Conservation (phyloP, 1,284 basidiomycete genomes). For the Austroboletus olivaceoglutinosus region DNA sequence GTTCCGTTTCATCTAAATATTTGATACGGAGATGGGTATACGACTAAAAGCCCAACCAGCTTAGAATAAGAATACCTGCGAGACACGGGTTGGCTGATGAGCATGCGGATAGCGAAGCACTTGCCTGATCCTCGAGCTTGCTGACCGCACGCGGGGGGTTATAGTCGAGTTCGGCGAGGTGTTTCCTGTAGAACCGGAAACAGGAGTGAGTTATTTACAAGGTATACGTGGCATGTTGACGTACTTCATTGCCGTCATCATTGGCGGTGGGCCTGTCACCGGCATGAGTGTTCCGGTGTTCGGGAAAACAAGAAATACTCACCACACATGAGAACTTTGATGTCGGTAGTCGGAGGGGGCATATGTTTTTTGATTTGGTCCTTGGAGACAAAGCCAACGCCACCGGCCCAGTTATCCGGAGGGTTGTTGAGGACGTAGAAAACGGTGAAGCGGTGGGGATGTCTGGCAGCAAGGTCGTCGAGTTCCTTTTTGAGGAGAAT, state of each 20-base stretch:
- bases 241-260: conserved; percentile 96
- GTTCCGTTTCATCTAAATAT: not conserved
- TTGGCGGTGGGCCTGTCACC: conserved; percentile 87
- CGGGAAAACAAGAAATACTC: conserved; percentile 22
- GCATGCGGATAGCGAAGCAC: conserved; percentile 12
- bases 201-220: not conserved
- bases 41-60: not conserved
- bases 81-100: conserved; percentile 2
- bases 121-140: conserved; percentile 88
- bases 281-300: not conserved
- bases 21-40: conserved; percentile 9
- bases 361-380: conserved; percentile 86
- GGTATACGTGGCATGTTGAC: conserved; percentile 28
- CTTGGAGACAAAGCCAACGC: conserved; percentile 89
- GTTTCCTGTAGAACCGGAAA: conserved; percentile 62
- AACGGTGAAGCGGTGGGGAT: conserved; percentile 75
- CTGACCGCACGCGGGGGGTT: conserved; percentile 86
- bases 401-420: conserved; percentile 82
- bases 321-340: conserved; percentile 88
- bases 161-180: conserved; percentile 85
- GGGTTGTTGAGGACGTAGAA: conserved; percentile 95
- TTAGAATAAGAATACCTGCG: conserved; percentile 68
- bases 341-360: conserved; percentile 60
- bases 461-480: conserved; percentile 69
- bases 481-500: conserved; percentile 88